Evolutionary conservation across 2,329 filamentous ascomycete species (phyloP), one percentile per base, ranked within the genome.

Genomic region (Fusarium sp.): DNA sequence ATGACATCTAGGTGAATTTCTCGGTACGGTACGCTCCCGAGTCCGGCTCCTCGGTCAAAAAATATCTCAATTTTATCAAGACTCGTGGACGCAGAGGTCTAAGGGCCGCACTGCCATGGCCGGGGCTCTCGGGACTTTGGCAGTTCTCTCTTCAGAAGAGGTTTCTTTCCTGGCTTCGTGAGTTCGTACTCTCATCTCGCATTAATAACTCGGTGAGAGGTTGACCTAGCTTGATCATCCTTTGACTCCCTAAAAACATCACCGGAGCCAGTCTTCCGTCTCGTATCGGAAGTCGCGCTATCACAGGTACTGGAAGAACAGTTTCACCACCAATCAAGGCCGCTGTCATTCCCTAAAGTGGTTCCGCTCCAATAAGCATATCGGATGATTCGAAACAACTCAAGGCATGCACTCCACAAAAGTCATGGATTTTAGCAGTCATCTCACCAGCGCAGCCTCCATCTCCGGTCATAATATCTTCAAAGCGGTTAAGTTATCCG

Each of bases 231-330:
- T 21, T 27, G n/a, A 49, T 48, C 21, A 7, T 31, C 45, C 15
- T 23, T 23, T 3, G 7, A 2, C 2, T 11, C 23, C 14, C n/a
- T 37, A 1, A 25, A 35, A 37, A 2, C 18, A 27, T 38, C 10
- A 27, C 3, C 31, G 33, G 33, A 37, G 23, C 23, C 33, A 27
- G 18, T 18, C 33, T 52, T 38, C 23, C 49, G n/a, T 0, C 0
- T 19, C 29, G n/a, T 33, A 35, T 35, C 29, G 29, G 11, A 33
- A 23, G 49, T 27, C 33, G 33, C 33, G 25, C 19, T 25, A 12
- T 25, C 16, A 10, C 2, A 11, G 16, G 16, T 19, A 1, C 11
- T 1, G 19, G 9, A 0, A 7, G 8, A 10, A 8, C 23, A 7
- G 23, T 52, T 37, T 52, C 49, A 38, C 49, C 49, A 52, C 49